Base-by-base conservation (phyloP, 139 green algal species). In the Closterium sp. region DNA sequence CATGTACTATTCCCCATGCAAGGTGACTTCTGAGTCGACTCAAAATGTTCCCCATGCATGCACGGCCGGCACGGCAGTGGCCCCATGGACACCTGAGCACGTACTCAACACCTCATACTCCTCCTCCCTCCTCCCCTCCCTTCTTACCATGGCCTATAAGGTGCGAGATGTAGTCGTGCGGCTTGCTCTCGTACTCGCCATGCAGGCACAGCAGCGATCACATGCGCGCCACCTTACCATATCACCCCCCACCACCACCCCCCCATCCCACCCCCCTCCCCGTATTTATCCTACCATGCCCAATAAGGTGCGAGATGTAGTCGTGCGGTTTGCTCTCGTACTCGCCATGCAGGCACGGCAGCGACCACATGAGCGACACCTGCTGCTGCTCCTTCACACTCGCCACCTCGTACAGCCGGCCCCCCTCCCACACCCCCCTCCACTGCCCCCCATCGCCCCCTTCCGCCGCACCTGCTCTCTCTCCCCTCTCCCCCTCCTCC, bases 221-320 rank as follows among this genome's bases (percentile, higher is more conserved):
- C 87, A 95, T 96, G 9, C 97, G 89, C 10, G 92, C 90, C 7
- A 99, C 90, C 55, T 92, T 92, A 94, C 38, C 38, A 66, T 85
- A n/a, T n/a, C n/a, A n/a, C n/a, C 64, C 19, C 64, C 19, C 64
- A 28, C 64, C 19, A 12, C 19, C 64, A 28, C 64, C 19, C 64
- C 19, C 64, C 19, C 64, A 28, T 19, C 19, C 64, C 19, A 12
- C 19, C 64, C 19, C 64, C 19, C 64, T 83, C 64, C 19, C 64
- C 19, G 12, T 83, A 12, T 83, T 19, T 83, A 12, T 83, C 64
- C 19, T 19, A 94, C 91, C 98, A 91, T 99, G 98, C 0, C 98
- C 98, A 66, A 99, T 91, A 32, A 99, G 95, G 94, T 99, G 97
- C 1, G 92, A 94, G 9, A 99, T 81, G 94, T 99, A 99, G 84